Conservation (phyloP, 441 rosid species). For the Eruca vesicaria region DNA sequence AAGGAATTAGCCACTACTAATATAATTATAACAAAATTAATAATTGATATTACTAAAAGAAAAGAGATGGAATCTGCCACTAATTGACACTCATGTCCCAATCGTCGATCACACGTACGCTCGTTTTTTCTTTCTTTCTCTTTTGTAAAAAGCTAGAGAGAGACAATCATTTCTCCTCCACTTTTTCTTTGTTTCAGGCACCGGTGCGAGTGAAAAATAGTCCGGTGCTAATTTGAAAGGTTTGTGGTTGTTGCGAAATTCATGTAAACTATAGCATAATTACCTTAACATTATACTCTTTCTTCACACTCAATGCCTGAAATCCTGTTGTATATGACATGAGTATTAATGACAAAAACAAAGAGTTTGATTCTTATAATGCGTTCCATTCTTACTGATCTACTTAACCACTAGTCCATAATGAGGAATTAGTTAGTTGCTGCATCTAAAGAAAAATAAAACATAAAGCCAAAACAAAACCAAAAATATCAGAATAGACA, state of each 20-base stretch:
- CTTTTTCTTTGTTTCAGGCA: constrained; percentile 5
- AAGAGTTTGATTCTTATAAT: neutral
- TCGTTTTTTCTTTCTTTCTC: constrained; percentile 20
- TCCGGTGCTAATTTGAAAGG: constrained; percentile 17
- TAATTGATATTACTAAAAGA: neutral
- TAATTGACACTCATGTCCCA: constrained; percentile 74
- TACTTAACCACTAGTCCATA: constrained; percentile 16
- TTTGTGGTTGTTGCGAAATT: constrained; percentile 22
- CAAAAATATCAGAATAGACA: neutral
- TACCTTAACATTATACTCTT: neutral
- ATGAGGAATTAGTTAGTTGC: constrained; percentile 20
- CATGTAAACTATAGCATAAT: constrained; percentile 8
- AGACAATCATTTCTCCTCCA: constrained; percentile 44
- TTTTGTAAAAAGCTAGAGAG: constrained; percentile 56
- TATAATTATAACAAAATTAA: constrained; percentile 3
- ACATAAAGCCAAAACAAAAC: neutral
- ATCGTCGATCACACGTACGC: constrained; percentile 70
- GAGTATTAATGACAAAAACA: neutral
- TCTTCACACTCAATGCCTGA: constrained; percentile 21
- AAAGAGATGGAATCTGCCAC: constrained; percentile 36
- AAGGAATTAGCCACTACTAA: neutral
- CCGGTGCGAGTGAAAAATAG: constrained; percentile 31
- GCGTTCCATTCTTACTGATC: neutral
- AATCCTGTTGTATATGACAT: neutral
- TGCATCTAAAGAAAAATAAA: neutral